Evolutionary conservation across 176 grass and related monocot genomes (phyloP), one percentile per base, ranked within the genome.

Genomic region (Aegilops speltoides): DNA sequence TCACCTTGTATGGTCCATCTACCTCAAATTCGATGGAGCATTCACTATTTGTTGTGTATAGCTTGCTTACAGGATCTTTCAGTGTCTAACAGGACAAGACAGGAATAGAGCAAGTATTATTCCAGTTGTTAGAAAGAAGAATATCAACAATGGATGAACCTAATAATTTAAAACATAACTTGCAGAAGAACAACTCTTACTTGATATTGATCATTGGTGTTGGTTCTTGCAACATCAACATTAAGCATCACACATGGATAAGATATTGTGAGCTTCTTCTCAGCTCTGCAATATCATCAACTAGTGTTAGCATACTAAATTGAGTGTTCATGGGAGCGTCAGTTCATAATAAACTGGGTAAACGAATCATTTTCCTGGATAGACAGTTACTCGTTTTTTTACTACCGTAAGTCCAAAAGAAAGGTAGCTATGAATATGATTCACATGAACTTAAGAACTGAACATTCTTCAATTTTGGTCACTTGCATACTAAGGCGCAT

Each of bases 1-100:
- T 84, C 86, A 95, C 96, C 91, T 98, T 98, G 71, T 98, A 98
- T 84, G 96, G 96, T 43, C 93, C 96, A 84, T 98, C 96, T 24
- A 98, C 96, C 91, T 98, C 96, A 92, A 98, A 98, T 79, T 93
- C 91, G 81, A 98, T 98, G 81, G 93, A 98, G 62, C 96, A 98
- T 86, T 98, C 96, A 70, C 96, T 98, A 73, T 95, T 93, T 50
- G 93, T 93, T 20, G 89, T 93, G 72, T 98, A 98, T 88, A 88
- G 79, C 81, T 92, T 95, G 79, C 88, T 95, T 67, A 95, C 83
- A 71, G 93, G 81, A 87, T 98, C 93, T 89, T 86, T 86, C 77
- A 98, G 50, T 60, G 88, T 98, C 96, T 98, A 80, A 64, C 69
- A 86, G 26, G n/a, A 90, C 25, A 87, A 61, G 45, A 82, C 78